A percentile compares a stretch with the other conserved stretches of the same genome.
phyloP scores from a whole-genome alignment of 495 filamentous ascomycete genomes.

The Talaromyces liani region DNA sequence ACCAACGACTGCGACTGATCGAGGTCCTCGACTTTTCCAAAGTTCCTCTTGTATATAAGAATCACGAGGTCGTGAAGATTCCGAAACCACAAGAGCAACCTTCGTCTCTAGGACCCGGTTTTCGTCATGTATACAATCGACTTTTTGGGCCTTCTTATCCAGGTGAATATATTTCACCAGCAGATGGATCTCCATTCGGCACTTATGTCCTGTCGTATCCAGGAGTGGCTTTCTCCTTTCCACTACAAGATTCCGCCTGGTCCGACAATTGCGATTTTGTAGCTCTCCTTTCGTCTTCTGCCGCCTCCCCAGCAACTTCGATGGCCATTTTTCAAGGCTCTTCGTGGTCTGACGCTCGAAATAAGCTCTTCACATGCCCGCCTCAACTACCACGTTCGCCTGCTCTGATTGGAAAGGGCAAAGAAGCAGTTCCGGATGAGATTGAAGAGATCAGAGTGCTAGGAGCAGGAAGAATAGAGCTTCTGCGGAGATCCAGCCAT shows the following conservation, averaged over 20 bases:
- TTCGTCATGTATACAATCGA: conserved; percentile 85
- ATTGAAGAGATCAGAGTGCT: conserved; percentile 69
- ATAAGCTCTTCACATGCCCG: conserved; percentile 63
- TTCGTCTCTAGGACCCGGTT: conserved; percentile 59
- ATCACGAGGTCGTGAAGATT: conserved; percentile 70
- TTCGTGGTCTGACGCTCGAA: conserved; percentile 78
- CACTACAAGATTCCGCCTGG: conserved; percentile 68
- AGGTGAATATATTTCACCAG: conserved; percentile 74
- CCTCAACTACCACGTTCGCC: conserved; percentile 59
- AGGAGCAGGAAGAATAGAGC: conserved; percentile 67
- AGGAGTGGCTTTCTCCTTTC: conserved; percentile 86
- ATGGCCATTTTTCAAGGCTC: conserved; percentile 85
- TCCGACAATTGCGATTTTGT: conserved; percentile 78
- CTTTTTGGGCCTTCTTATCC: conserved; percentile 86
- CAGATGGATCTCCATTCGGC: conserved; percentile 46
- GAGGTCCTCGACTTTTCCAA: conserved; percentile 91
- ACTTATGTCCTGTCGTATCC: conserved; percentile 88
- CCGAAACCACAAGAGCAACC: conserved; percentile 35
- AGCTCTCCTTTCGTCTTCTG: conserved; percentile 70
- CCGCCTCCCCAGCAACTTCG: conserved; percentile 62
- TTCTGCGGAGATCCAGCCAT: conserved; percentile 54
- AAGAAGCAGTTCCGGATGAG: conserved; percentile 66
- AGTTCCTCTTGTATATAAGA: conserved; percentile 72
- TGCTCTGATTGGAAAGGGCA: conserved; percentile 48
- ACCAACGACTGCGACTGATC: conserved; percentile 84